Evolutionary conservation across 495 filamentous ascomycete genomes (phyloP).

Genomic region (Trichoderma asperelloides): DNA sequence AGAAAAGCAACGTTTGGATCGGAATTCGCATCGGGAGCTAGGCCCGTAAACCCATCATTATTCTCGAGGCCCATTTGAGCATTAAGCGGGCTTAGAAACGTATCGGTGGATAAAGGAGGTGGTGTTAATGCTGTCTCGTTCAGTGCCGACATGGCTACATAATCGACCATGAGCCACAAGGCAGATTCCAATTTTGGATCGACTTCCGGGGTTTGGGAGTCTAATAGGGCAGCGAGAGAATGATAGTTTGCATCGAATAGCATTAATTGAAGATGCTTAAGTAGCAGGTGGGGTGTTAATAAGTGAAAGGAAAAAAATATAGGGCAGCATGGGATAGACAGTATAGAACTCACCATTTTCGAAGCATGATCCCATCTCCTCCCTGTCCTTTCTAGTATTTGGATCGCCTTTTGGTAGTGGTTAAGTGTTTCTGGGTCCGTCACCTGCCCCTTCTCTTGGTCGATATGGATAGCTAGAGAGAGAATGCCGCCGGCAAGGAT

Average conservation of each 20-base stretch:
- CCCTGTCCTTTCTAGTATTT: neutral
- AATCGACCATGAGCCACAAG: neutral
- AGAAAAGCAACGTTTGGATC: constrained; percentile 3
- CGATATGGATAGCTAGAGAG: neutral
- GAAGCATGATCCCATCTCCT: constrained; percentile 4
- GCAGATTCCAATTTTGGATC: neutral
- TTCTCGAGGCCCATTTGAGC: neutral
- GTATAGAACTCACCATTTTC: neutral
- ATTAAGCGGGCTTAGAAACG: neutral
- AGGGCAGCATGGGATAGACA: neutral
- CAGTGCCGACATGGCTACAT: neutral
- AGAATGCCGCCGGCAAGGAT: constrained; percentile 2
- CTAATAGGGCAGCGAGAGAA: neutral
- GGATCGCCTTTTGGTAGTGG: neutral
- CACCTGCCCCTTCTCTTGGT: constrained; percentile 3
- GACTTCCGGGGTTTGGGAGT: neutral
- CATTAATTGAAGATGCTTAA: constrained; percentile 4
- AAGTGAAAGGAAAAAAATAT: neutral
- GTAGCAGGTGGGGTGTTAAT: neutral
- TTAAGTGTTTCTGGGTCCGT: neutral
- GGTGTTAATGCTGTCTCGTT: neutral
- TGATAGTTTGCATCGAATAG: constrained; percentile 3
- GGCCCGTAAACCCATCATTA: neutral
- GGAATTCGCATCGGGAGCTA: neutral
- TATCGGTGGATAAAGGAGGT: neutral